Evolutionary conservation across 805 yeast species (phyloP), one percentile per base, ranked within the genome.

Genomic region (Teunomyces tritomae): DNA sequence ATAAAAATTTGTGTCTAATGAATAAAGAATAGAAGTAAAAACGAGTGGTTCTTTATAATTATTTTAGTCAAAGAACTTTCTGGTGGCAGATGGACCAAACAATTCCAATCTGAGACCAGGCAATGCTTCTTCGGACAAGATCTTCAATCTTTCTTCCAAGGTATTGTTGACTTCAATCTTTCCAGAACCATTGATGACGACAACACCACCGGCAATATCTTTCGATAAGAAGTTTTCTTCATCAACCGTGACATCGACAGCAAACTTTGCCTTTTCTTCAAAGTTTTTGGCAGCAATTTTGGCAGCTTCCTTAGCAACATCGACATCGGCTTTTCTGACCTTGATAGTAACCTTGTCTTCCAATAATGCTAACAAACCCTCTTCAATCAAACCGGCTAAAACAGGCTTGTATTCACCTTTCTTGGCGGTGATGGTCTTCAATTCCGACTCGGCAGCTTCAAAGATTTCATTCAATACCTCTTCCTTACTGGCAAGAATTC

Each of bases 101-200:
- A 92, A 73, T 62, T 91, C 96, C 53, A 87, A 76, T 73, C 98
- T 85, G 54, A 94, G 83, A 47, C 91, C 95, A 43, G 99, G 99
- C 57, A 94, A 80, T 6, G 96, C 87, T 61, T 83, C 88, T 65
- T 87, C 87, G 33, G 87, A 79, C 59, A 94, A 78, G 52, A 94
- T 71, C 60, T 84, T 80, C 62, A 94, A 82, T 73, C 99, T 88
- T 76, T 91, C 97, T 62, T 90, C 97, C 61, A 94, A 79, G 42
- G 99, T 91, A 76, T 94, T 94, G 71, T 88, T 78, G 48, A 94
- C 89, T 58, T 86, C 91, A 56, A 94, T 90, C 72, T 87, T 89
- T 46, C 95, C 96, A 37, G 79, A 67, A 32, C 79, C 79, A 63
- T 87, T 87, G 47, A 79, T 67, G 42, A 89, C 77, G 41, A 89